A percentile compares a stretch with the other conserved stretches of the same genome.
phyloP scores from a whole-genome alignment of 2,329 filamentous ascomycete genomes.

The Cercospora beticola region DNA sequence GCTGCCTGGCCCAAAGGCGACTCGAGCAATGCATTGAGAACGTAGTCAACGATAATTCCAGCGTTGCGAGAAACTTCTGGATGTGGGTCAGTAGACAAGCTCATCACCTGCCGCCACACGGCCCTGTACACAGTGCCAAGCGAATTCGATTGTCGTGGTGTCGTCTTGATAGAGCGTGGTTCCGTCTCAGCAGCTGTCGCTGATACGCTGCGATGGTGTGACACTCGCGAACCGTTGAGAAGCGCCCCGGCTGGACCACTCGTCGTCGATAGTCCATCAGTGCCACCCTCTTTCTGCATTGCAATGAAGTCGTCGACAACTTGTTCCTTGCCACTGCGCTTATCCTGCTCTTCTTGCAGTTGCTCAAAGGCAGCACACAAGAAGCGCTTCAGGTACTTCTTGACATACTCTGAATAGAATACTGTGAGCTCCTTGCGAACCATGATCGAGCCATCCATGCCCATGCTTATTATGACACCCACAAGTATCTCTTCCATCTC shows the following conservation, averaged over 20 bases:
- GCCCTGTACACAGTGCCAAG: conserved; percentile 89
- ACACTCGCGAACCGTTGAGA: conserved; percentile 20
- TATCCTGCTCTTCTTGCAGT: conserved; percentile 67
- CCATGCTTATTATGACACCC: conserved; percentile 85
- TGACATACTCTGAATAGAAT: conserved; percentile 88
- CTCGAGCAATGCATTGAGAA: conserved; percentile 73
- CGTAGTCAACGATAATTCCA: conserved; percentile 78
- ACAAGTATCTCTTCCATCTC: conserved; percentile 78
- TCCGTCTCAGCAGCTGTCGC: conserved; percentile 12
- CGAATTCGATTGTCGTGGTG: conserved; percentile 55
- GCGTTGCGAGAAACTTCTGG: conserved; percentile 88
- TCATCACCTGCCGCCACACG: conserved; percentile 89
- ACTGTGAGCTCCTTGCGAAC: conserved; percentile 91
- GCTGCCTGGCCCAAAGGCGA: conserved; percentile 73
- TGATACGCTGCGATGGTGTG: conserved; percentile 27
- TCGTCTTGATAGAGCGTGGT: background rate
- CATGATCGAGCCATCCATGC: conserved; percentile 88
- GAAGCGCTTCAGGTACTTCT: conserved; percentile 89
- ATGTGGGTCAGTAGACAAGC: conserved; percentile 90
- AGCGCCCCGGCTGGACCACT: conserved; percentile 3
- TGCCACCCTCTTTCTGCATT: conserved; percentile 18
- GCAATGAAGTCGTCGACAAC: conserved; percentile 24
- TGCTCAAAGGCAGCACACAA: conserved; percentile 90
- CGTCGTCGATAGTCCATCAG: conserved; percentile 8
- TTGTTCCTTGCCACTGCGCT: conserved; percentile 29